Evolutionary conservation across 768 basidiomycete species (phyloP).

Genomic region (Paxillus ammoniavirescens): DNA sequence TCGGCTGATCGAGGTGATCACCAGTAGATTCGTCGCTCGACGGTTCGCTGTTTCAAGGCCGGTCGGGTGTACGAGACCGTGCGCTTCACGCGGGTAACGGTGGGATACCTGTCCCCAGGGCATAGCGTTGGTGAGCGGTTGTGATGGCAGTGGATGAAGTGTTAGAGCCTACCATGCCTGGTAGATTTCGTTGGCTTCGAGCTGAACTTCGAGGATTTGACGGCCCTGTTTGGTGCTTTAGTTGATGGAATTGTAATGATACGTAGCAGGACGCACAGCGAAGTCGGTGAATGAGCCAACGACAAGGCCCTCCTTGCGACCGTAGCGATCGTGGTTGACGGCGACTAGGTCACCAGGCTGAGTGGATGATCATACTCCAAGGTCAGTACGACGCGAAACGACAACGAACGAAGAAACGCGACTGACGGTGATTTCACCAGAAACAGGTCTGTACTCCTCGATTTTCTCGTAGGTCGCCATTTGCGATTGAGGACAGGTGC

Average conservation of each 20-base stretch:
- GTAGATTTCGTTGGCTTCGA: conserved; percentile 68
- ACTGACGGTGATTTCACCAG: conserved; percentile 39
- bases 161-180: conserved; percentile 54
- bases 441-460: conserved; percentile 26
- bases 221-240: conserved; percentile 54
- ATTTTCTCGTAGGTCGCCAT: conserved; percentile 40
- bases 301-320: conserved; percentile 77
- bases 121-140: conserved; percentile 3
- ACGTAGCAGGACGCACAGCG: conserved; percentile 44
- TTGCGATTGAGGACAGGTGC: conserved; percentile 22
- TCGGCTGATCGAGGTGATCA: conserved; percentile 31
- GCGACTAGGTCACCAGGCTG: conserved; percentile 83
- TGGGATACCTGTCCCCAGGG: conserved; percentile 55
- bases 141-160: neutral
- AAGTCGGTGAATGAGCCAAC: conserved; percentile 73
- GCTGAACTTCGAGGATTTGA: conserved; percentile 79
- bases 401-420: neutral
- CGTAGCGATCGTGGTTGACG: conserved; percentile 61
- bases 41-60: conserved; percentile 47
- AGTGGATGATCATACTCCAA: neutral
- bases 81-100: conserved; percentile 74
- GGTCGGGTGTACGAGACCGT: conserved; percentile 62
- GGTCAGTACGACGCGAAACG: neutral
- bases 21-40: conserved; percentile 79
- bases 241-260: neutral